Evolutionary conservation across 257 asterid genomes (phyloP).

Genomic region (Perilla frutescens): DNA sequence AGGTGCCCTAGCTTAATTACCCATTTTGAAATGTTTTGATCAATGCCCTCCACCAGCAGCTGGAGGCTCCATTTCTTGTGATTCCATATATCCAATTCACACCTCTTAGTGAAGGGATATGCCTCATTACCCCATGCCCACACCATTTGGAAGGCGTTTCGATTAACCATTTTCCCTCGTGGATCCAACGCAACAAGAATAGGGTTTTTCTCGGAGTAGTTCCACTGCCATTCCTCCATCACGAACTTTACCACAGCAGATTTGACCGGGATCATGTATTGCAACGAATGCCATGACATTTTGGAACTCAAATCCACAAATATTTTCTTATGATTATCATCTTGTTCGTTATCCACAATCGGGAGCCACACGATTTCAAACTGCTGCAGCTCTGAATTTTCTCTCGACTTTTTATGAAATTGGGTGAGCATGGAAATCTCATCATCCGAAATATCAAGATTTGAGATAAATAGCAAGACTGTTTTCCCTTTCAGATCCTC

Average conservation of each 20-base stretch:
- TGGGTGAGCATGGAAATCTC: neutral
- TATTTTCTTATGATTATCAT: neutral
- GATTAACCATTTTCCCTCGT: neutral
- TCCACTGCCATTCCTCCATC: neutral
- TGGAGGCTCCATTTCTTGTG: neutral
- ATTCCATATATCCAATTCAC: neutral
- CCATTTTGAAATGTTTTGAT: neutral
- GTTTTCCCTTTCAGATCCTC: neutral
- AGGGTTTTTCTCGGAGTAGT: neutral
- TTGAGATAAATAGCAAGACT: conserved; percentile 7
- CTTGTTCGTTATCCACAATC: neutral
- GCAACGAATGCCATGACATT: neutral
- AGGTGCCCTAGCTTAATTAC: neutral
- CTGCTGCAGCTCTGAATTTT: neutral
- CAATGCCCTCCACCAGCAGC: neutral
- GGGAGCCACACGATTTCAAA: neutral
- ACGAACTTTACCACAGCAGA: neutral
- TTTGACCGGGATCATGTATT: neutral
- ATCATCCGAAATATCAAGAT: neutral
- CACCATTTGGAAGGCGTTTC: neutral
- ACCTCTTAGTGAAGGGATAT: neutral
- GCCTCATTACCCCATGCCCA: conserved; percentile 1
- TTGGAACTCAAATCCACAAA: neutral
- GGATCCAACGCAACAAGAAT: neutral
- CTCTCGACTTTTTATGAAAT: neutral